phyloP scores from a whole-genome alignment of 371 early-diverging fungal species.

The Rhizopus arrhizus region DNA sequence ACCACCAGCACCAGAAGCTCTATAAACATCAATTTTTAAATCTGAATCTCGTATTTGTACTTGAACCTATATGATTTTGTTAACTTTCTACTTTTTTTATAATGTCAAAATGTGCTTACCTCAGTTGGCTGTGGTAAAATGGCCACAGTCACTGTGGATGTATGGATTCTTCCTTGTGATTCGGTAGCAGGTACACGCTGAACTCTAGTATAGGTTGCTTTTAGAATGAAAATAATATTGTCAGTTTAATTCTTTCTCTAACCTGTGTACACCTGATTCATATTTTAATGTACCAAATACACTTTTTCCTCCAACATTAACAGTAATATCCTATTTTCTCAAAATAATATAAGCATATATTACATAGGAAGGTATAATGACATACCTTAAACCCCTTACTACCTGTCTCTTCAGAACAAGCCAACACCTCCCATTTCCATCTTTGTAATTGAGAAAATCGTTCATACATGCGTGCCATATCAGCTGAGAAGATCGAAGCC shows the following conservation, averaged over 20 bases:
- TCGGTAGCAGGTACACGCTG: conserved; percentile 88
- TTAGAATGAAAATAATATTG: not conserved
- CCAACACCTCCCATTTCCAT: conserved; percentile 73
- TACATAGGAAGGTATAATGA: not conserved
- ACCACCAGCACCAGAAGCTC: conserved; percentile 84
- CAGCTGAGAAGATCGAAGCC: conserved; percentile 76
- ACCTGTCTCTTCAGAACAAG: conserved; percentile 55
- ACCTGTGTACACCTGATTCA: conserved; percentile 82
- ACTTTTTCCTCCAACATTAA: conserved; percentile 66
- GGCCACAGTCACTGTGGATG: conserved; percentile 85
- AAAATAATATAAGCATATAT: not conserved
- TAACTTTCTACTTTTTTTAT: not conserved
- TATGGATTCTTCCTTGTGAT: conserved; percentile 81
- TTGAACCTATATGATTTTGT: conserved; percentile 46
- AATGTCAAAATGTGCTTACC: conserved; percentile 22
- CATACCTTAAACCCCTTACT: conserved; percentile 64
- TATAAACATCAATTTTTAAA: conserved; percentile 75
- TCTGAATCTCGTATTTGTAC: conserved; percentile 72
- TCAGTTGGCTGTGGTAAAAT: conserved; percentile 80
- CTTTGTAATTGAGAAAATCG: conserved; percentile 61
- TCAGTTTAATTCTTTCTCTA: not conserved
- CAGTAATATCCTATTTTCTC: conserved; percentile 55
- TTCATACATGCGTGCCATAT: conserved; percentile 80
- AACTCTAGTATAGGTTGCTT: conserved; percentile 43
- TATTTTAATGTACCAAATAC: conserved; percentile 79